Evolutionary conservation across 225 moss, liverwort and hornwort genomes (phyloP).

Genomic region (Sphagnum contortum): DNA sequence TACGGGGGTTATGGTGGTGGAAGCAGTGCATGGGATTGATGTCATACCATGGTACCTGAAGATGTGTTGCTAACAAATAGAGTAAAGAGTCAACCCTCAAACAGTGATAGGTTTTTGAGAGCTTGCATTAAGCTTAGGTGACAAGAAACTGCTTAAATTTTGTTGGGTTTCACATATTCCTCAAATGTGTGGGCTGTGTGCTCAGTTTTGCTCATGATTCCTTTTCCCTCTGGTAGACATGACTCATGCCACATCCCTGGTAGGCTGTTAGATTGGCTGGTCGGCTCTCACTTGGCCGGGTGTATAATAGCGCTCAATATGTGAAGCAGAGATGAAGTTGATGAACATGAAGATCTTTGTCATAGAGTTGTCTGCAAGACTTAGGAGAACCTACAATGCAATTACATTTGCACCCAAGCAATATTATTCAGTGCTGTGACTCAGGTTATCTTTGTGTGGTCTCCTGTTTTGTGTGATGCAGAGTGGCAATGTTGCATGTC

Average conservation of each 20-base stretch:
- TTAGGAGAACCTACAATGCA: slow-evolving; percentile 34
- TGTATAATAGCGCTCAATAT: slow-evolving; percentile 76
- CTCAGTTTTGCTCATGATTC: slow-evolving; percentile 79
- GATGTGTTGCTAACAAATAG: no score
- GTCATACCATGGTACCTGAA: background rate
- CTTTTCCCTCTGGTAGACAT: slow-evolving; percentile 48
- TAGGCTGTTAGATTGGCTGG: slow-evolving; percentile 58
- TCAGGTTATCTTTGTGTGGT: no score
- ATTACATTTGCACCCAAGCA: slow-evolving; percentile 1
- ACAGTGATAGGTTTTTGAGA: background rate
- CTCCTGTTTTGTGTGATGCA: no score
- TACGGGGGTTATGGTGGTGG: slow-evolving; percentile 26
- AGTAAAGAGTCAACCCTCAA: no score
- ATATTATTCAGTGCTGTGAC: no score
- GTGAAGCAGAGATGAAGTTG: slow-evolving; percentile 39
- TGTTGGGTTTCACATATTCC: slow-evolving; percentile 45
- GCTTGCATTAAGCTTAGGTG: slow-evolving; percentile 14
- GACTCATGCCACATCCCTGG: slow-evolving; percentile 14
- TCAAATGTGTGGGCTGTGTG: slow-evolving; percentile 32
- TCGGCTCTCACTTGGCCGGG: slow-evolving; percentile 92
- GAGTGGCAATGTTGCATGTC: no score
- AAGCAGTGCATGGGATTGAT: slow-evolving; percentile 90
- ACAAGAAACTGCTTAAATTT: slow-evolving; percentile 37
- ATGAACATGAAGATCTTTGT: slow-evolving; percentile 31
- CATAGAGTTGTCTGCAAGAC: slow-evolving; percentile 38